These are phyloP conservation scores for Cladosporium austrohemisphaericum DNA, from an alignment of 2,329 filamentous ascomycete genomes.

Conservation along the genomic window DNA sequence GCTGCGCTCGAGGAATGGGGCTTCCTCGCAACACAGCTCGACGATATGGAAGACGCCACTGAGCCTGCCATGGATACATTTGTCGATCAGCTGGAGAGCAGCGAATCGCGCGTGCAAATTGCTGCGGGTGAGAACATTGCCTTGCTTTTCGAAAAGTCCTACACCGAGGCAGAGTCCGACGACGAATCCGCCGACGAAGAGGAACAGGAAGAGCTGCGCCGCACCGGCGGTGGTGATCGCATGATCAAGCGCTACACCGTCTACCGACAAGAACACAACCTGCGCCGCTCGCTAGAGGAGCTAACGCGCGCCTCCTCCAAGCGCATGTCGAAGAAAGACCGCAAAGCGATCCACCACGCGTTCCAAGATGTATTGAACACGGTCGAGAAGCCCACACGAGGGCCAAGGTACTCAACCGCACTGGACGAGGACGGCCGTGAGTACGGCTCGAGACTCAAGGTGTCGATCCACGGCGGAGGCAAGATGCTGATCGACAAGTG, in stretches of 20 bases:
- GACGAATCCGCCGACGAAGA: constrained; percentile 41
- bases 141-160: constrained; percentile 72
- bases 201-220: constrained; percentile 44
- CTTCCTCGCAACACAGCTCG: constrained; percentile 71
- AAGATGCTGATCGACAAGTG: constrained; percentile 65
- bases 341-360: constrained; percentile 61
- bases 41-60: constrained; percentile 68
- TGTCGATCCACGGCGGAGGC: constrained; percentile 57
- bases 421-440: constrained; percentile 57
- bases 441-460: constrained; percentile 60
- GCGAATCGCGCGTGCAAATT: constrained; percentile 68
- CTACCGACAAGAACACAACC: constrained; percentile 60
- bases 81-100: constrained; percentile 78
- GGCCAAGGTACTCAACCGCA: constrained; percentile 63
- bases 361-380: constrained; percentile 65
- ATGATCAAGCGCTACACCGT: constrained; percentile 63
- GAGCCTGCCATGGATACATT: constrained; percentile 74
- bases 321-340: constrained; percentile 62
- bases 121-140: constrained; percentile 78
- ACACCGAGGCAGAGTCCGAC: constrained; percentile 55
- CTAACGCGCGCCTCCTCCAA: constrained; percentile 59
- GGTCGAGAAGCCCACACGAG: constrained; percentile 62
- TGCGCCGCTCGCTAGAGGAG: constrained; percentile 56
- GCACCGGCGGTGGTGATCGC: constrained; percentile 36
- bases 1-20: constrained; percentile 77